Conservation (phyloP, 2,329 filamentous ascomycete genomes). For the Orbilia javanica region DNA sequence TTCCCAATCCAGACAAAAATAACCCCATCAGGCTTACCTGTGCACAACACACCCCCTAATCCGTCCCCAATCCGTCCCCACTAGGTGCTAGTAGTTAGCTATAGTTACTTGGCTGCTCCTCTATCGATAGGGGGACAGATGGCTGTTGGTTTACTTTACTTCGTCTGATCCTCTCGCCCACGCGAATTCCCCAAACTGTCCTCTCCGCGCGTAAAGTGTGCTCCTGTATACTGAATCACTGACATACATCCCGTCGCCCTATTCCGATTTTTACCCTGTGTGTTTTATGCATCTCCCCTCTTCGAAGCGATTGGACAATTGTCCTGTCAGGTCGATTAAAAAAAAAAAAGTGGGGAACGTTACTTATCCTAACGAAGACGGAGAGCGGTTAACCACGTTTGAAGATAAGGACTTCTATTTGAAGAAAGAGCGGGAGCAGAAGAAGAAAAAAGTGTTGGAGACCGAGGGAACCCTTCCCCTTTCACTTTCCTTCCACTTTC, state of each 20-base stretch:
- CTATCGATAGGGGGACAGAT: constrained; percentile 10
- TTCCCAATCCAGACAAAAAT: constrained; percentile 12
- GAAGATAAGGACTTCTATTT: not conserved
- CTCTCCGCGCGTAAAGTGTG: constrained; percentile 30
- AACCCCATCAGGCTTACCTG: not conserved
- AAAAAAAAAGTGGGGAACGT: not conserved
- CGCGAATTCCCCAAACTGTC: constrained; percentile 12
- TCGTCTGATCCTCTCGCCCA: not conserved
- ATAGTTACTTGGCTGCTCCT: not conserved
- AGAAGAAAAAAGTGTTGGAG: not conserved
- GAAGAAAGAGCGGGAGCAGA: not conserved
- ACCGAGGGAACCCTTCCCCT: too few species aligned
- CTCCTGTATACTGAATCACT: not conserved
- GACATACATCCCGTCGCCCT: constrained; percentile 8
- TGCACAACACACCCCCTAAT: not conserved
- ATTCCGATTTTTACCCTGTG: constrained; percentile 27
- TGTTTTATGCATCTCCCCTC: not conserved
- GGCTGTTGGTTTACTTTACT: too few species aligned
- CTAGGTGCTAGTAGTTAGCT: not conserved
- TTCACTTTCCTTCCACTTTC: too few species aligned
- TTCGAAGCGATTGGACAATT: not conserved
- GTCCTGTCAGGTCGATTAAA: not conserved
- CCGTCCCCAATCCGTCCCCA: not conserved
- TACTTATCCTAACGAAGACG: not conserved
- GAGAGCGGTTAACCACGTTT: not conserved